Conservation (phyloP, 2,329 filamentous ascomycete genomes). For the Sclerotinia nivalis region DNA sequence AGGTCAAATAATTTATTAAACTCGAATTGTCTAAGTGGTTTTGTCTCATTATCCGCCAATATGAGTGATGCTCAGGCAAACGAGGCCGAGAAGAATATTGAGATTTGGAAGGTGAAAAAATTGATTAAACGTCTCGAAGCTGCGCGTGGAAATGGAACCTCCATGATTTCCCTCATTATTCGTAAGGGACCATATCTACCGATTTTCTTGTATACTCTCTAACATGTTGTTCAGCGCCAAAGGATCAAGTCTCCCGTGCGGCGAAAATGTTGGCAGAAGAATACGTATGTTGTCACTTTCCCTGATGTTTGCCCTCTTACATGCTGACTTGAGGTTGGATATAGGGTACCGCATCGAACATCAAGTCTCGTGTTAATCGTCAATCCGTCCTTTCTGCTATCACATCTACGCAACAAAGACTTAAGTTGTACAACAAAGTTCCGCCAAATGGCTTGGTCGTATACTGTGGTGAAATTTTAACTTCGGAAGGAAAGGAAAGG, state of each 20-base stretch:
- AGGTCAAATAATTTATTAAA: slow-evolving; percentile 5
- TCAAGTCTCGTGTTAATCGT: slow-evolving; percentile 98
- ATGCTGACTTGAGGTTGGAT: slow-evolving; percentile 21
- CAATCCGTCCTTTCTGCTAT: slow-evolving; percentile 97
- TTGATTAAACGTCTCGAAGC: slow-evolving; percentile 98
- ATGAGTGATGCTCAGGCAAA: slow-evolving; percentile 86
- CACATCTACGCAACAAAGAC: slow-evolving; percentile 96
- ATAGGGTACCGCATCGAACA: slow-evolving; percentile 98
- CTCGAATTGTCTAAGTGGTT: slow-evolving; percentile 14
- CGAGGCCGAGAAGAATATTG: slow-evolving; percentile 97
- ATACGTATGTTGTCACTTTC: slow-evolving; percentile 65
- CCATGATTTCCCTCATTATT: slow-evolving; percentile 99
- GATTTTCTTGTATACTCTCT: slow-evolving; percentile 9
- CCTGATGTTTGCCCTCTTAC: slow-evolving; percentile 22
- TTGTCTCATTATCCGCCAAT: slow-evolving; percentile 47
- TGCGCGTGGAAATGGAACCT: slow-evolving; percentile 96
- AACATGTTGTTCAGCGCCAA: slow-evolving; percentile 65
- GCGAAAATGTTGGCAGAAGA: slow-evolving; percentile 99
- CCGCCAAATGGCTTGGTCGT: slow-evolving; percentile 96
- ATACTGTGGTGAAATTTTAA: slow-evolving; percentile 99
- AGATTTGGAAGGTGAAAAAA: slow-evolving; percentile 99
- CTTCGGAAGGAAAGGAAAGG: slow-evolving; percentile 94
- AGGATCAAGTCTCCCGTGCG: slow-evolving; percentile 94
- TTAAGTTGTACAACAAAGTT: slow-evolving; percentile 99
- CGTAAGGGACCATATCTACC: slow-evolving; percentile 57